Conservation (phyloP, 73 alveolate genomes). For the Uronychia setigera region DNA sequence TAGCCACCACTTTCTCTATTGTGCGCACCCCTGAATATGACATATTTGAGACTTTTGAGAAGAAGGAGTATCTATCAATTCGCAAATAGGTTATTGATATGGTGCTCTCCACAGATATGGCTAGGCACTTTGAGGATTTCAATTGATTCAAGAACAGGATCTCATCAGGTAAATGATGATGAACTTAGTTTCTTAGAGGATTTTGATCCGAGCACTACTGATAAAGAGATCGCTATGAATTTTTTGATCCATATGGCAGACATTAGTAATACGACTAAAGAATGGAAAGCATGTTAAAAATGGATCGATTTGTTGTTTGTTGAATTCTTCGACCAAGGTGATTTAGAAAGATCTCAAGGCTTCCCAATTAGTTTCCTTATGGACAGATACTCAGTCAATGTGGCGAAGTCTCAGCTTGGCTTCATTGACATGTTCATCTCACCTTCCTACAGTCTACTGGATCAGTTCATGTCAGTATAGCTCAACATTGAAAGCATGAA, state of each 20-base stretch:
- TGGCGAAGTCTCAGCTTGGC: constrained; percentile 81
- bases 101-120: constrained; percentile 88
- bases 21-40: constrained; percentile 45
- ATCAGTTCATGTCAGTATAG: constrained; percentile 24
- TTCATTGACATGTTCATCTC: constrained; percentile 60
- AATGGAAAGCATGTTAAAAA: constrained; percentile 64
- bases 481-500: background rate
- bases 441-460: constrained; percentile 60
- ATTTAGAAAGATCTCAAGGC: constrained; percentile 74
- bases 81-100: constrained; percentile 71
- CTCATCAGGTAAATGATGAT: constrained; percentile 51
- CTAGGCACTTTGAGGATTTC: constrained; percentile 78
- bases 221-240: constrained; percentile 50
- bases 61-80: constrained; percentile 61
- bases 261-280: constrained; percentile 82
- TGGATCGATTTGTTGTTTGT: constrained; percentile 84
- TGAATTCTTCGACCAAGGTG: constrained; percentile 95
- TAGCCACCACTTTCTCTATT: constrained; percentile 55
- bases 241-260: constrained; percentile 81
- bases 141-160: constrained; percentile 56
- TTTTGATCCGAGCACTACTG: constrained; percentile 62
- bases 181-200: constrained; percentile 55
- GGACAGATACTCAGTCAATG: constrained; percentile 85
- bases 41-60: constrained; percentile 32
- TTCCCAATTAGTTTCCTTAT: constrained; percentile 80